These are phyloP conservation scores for Thinopyrum elongatum DNA, from an alignment of 176 grass and related monocot species.

Conservation along the genomic window DNA sequence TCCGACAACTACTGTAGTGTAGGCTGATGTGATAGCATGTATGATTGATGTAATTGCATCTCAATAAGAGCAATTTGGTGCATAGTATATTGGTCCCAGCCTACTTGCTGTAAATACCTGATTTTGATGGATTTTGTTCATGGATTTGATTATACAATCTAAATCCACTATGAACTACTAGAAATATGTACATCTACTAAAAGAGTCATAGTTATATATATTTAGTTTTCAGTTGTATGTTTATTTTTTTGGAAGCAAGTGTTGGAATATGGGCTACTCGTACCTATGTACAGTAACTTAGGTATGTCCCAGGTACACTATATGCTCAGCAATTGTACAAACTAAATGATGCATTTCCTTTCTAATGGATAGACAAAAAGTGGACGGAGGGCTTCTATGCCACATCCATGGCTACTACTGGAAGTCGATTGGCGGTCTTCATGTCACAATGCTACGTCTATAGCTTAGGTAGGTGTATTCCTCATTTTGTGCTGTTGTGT, in stretches of 20 bases:
- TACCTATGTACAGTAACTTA: constrained; percentile 16
- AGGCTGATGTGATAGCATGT: no score
- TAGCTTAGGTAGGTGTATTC: constrained; percentile 54
- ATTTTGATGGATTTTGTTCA: no score
- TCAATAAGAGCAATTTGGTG: no score
- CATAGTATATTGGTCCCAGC: no score
- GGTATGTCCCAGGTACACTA: constrained; percentile 78
- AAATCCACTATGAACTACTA: no score
- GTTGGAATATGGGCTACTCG: not conserved
- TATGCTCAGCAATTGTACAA: constrained; percentile 95
- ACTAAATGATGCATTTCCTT: constrained; percentile 92
- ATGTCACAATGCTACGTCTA: constrained; percentile 96
- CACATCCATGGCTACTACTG: constrained; percentile 89
- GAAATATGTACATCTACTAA: not conserved
- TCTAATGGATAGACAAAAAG: constrained; percentile 99
- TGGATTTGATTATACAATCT: no score
- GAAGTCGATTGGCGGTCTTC: constrained; percentile 77
- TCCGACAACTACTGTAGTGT: no score
- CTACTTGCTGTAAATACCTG: no score
- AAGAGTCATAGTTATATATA: not conserved
- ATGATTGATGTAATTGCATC: no score
- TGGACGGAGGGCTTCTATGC: constrained; percentile 96
- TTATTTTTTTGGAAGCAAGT: not conserved
- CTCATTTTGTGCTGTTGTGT: no score
- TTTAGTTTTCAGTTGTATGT: not conserved